Evolutionary conservation across 2,329 filamentous ascomycete genomes (phyloP).

Genomic region (Colletotrichum sp.): DNA sequence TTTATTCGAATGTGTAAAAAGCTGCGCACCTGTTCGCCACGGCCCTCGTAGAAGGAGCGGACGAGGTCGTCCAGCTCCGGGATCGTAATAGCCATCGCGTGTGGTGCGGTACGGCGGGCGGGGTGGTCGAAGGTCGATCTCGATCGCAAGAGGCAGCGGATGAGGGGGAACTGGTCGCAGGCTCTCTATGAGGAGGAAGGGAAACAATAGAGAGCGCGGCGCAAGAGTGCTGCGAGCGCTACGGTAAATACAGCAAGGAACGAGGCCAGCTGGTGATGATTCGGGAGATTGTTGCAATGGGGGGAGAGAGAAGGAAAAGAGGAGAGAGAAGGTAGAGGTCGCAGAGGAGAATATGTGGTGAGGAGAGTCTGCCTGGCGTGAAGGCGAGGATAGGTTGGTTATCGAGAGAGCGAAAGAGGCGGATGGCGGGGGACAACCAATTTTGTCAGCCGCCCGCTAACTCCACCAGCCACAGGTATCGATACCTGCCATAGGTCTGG

Average conservation of each 20-base stretch:
- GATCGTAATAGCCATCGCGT: slow-evolving; percentile 74
- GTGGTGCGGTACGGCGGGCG: slow-evolving; percentile 34
- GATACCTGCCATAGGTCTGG: slow-evolving; percentile 15
- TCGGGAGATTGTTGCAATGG: background rate
- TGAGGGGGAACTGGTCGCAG: slow-evolving; percentile 14
- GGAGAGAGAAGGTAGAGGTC: background rate
- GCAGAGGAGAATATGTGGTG: background rate
- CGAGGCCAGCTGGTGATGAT: background rate
- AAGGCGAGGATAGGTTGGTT: slow-evolving; percentile 17
- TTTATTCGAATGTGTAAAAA: background rate
- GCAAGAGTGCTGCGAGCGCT: background rate
- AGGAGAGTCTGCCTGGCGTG: slow-evolving; percentile 18
- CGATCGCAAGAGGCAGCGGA: slow-evolving; percentile 20
- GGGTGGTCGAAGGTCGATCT: slow-evolving; percentile 29
- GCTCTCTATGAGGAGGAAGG: slow-evolving; percentile 21
- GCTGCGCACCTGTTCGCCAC: slow-evolving; percentile 81
- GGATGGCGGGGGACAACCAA: slow-evolving; percentile 25
- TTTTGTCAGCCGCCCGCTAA: slow-evolving; percentile 25
- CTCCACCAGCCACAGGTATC: slow-evolving; percentile 23
- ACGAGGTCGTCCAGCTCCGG: slow-evolving; percentile 96
- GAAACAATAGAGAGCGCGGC: slow-evolving; percentile 26
- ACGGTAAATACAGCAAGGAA: background rate
- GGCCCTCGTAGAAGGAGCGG: slow-evolving; percentile 96
- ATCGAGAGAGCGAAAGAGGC: slow-evolving; percentile 20
- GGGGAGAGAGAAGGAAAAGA: background rate